phyloP scores from a whole-genome alignment of 148 eudicot species.

The Linanthus parryae region DNA sequence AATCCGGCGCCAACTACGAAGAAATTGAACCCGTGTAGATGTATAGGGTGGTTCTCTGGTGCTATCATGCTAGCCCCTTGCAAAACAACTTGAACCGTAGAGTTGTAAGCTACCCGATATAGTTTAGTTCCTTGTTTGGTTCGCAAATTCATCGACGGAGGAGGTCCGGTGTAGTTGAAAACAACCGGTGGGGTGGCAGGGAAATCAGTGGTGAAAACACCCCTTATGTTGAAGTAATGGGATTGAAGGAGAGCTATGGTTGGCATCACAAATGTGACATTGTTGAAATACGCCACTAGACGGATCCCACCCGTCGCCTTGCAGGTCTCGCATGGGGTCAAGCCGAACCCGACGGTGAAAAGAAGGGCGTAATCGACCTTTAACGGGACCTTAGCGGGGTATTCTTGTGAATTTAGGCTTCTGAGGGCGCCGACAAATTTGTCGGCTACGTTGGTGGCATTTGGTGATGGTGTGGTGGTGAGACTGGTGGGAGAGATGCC shows the following conservation, averaged over 20 bases:
- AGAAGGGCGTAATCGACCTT: constrained; percentile 34
- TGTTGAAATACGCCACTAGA: constrained; percentile 36
- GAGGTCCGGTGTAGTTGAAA: constrained; percentile 31
- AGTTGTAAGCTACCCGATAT: constrained; percentile 32
- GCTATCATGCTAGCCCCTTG: constrained; percentile 31
- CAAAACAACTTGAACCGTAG: constrained; percentile 40
- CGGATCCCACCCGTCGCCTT: constrained; percentile 39
- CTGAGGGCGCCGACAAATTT: constrained; percentile 24
- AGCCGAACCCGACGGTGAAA: constrained; percentile 39
- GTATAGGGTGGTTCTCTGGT: constrained; percentile 43
- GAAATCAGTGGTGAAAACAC: constrained; percentile 46
- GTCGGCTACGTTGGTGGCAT: constrained; percentile 36
- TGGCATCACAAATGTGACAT: constrained; percentile 53
- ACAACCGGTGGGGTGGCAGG: constrained; percentile 36
- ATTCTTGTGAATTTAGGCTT: constrained; percentile 37
- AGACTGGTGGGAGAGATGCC: constrained; percentile 18
- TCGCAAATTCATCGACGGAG: constrained; percentile 15
- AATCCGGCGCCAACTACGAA: constrained; percentile 31
- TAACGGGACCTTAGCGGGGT: constrained; percentile 40
- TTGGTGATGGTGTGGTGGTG: constrained; percentile 26
- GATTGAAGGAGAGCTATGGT: constrained; percentile 41
- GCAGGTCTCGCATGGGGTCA: constrained; percentile 37
- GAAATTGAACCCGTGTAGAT: constrained; percentile 48
- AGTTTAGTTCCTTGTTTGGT: constrained; percentile 37
- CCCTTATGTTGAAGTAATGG: constrained; percentile 31